These are phyloP conservation scores for Aphanomyces euteiches DNA, from an alignment of 352 stramenopile species.

Conservation along the genomic window DNA sequence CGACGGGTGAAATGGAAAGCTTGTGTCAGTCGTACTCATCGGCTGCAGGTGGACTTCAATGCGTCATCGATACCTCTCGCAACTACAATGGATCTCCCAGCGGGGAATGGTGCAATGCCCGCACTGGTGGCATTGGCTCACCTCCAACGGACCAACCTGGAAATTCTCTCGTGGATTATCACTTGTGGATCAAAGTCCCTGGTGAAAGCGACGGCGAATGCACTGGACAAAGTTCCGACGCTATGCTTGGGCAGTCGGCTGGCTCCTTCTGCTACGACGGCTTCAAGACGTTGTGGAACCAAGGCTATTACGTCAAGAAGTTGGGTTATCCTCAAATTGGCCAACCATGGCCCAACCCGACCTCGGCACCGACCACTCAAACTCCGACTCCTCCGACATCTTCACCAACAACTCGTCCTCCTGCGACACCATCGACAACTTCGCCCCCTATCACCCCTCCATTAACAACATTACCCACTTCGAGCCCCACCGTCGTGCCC, in stretches of 20 bases:
- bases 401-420: no score
- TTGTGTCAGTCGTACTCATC: conserved; percentile 39
- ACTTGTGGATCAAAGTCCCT: conserved; percentile 49
- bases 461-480: no score
- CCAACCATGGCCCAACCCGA: background rate
- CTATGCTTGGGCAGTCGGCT: conserved; percentile 44
- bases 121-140: conserved; percentile 39
- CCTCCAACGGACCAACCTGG: conserved; percentile 39
- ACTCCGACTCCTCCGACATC: background rate
- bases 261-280: conserved; percentile 49
- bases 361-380: background rate
- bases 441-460: no score
- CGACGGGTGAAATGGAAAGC: conserved; percentile 43
- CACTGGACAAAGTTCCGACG: conserved; percentile 40
- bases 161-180: conserved; percentile 36
- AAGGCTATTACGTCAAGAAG: conserved; percentile 39
- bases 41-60: conserved; percentile 35
- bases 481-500: no score
- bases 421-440: no score
- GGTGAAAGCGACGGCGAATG: conserved; percentile 51
- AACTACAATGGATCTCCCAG: conserved; percentile 36
- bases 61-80: conserved; percentile 44
- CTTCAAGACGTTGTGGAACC: conserved; percentile 56
- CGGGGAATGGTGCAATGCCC: conserved; percentile 47
- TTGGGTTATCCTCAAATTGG: conserved; percentile 40